Base-by-base conservation (phyloP, 352 stramenopile species). In the Chrysophaeum taylorii region DNA sequence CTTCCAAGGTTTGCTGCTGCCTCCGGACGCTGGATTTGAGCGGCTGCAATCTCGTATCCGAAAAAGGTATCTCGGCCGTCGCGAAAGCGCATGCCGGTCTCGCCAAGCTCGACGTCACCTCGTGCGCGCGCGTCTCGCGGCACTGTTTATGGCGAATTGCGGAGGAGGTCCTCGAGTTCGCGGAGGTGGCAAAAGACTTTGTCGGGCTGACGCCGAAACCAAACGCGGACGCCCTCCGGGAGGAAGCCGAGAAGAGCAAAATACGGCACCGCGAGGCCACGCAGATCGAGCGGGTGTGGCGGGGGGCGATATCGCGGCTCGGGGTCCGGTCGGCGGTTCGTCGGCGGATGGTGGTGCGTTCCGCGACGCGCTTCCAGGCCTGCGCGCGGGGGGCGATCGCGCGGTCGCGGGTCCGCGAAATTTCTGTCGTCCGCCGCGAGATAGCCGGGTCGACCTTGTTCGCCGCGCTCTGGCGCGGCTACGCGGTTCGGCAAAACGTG, bases 141-240 rank as follows among this genome's bases (percentile, higher is more conserved):
- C 75, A 81, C 0, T 92, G 92, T 53, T 72, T 94, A 0, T 50
- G 64, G 57, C 64, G 76, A 27, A 74, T 92, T 21, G 78, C 91
- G 41, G 70, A 79, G 9, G 82, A 83, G 48, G n/a, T n/a, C n/a
- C 84, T 94, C 35, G 81, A 81, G 64, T 91, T 92, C 57, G 87
- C 92, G 35, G 83, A 94, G 66, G 89, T 84, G 79, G 83, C 86
- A 1, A 80, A 71, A n/a, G 80, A 70, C 18, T 92, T 89, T 70
- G 87, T 92, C 48, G 88, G 87, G n/a, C 91, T 89, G 52, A 82
- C 91, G 68, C 86, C 87, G 7, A 76, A 91, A 1, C 85, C 86
- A 9, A 88, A 94, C 63, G 88, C 88, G 35, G 73, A 83, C 4
- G 81, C 90, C 62, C 75, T 93, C 18, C 87, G 83, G 29, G 43